phyloP scores from a whole-genome alignment of 179 eudicot genomes.

The Carnegiea gigantea region DNA sequence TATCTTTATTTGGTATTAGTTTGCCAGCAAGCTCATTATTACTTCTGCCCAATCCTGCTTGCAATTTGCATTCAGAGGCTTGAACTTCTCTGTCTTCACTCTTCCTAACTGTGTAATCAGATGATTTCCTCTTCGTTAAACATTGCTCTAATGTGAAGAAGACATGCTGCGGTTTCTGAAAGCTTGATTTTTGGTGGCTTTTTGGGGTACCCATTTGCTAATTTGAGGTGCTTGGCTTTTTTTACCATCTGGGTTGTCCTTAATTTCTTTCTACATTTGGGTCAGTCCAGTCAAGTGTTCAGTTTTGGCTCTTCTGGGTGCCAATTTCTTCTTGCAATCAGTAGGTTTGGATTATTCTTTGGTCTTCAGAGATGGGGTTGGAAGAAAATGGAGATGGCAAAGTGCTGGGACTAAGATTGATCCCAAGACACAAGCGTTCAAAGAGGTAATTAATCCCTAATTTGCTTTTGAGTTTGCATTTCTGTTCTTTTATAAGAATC shows the following conservation, averaged over 20 bases:
- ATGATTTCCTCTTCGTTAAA: slow-evolving; percentile 15
- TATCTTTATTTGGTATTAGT: slow-evolving; percentile 24
- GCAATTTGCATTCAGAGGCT: background rate
- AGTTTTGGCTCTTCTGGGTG: too few species aligned
- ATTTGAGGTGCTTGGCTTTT: slow-evolving; percentile 4
- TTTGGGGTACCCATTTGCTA: slow-evolving; percentile 4
- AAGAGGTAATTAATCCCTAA: slow-evolving; percentile 51
- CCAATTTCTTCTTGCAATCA: background rate
- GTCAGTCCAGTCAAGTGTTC: background rate
- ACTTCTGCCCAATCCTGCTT: slow-evolving; percentile 11
- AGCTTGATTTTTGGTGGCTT: slow-evolving; percentile 10
- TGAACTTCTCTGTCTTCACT: background rate
- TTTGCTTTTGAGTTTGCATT: slow-evolving; percentile 8
- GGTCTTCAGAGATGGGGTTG: slow-evolving; percentile 47
- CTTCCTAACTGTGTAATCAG: background rate
- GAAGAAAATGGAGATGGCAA: slow-evolving; percentile 44
- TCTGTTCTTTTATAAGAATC: background rate
- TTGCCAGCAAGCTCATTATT: slow-evolving; percentile 19
- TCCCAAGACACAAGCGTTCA: slow-evolving; percentile 58
- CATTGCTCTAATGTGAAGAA: slow-evolving; percentile 17
- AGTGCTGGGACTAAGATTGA: slow-evolving; percentile 35
- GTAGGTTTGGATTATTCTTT: background rate
- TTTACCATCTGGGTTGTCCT: background rate
- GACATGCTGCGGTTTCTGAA: slow-evolving; percentile 20
- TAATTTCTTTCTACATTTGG: background rate